Percentiles rank a stretch among this genome's conserved stretches.
These are phyloP conservation scores for Chaetomium globosum DNA, from an alignment of 2,329 filamentous ascomycete genomes.

Conservation along the genomic window DNA sequence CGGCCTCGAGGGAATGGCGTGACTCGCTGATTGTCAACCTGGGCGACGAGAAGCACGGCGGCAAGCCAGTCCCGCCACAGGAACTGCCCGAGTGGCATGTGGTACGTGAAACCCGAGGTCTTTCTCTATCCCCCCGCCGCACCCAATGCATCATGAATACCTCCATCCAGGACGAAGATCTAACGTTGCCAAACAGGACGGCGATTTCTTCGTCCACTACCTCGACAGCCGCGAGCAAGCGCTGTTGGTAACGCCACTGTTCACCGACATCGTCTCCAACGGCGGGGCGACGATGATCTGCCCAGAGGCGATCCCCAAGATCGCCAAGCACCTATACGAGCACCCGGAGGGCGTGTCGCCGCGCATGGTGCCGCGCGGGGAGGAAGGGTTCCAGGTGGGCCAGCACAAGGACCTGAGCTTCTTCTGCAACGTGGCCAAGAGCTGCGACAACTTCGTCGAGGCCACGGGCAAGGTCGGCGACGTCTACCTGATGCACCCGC, in stretches of 20 bases:
- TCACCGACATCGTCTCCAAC: conserved; percentile 61
- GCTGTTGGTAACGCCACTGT: conserved; percentile 68
- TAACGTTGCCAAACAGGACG: conserved; percentile 48
- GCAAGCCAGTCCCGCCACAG: conserved; percentile 53
- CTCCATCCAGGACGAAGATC: not conserved
- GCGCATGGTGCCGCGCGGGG: conserved; percentile 61
- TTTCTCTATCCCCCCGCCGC: too few relatives aligned
- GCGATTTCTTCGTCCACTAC: conserved; percentile 73
- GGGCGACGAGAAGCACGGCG: conserved; percentile 57
- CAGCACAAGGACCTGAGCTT: conserved; percentile 49
- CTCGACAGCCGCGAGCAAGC: conserved; percentile 71
- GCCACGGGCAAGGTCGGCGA: conserved; percentile 58
- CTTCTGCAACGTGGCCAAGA: conserved; percentile 47
- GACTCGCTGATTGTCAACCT: conserved; percentile 72
- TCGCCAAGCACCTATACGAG: conserved; percentile 61
- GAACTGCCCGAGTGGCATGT: conserved; percentile 66
- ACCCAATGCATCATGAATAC: not conserved
- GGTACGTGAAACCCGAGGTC: not conserved
- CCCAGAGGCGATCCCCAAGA: conserved; percentile 57
- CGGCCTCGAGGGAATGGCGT: conserved; percentile 59
- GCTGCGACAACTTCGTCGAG: conserved; percentile 56
- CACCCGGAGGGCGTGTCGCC: conserved; percentile 68
- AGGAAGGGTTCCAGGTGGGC: conserved; percentile 48
- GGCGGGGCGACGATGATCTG: conserved; percentile 69
- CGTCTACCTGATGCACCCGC: conserved; percentile 61